Base-by-base conservation (phyloP, 345 rosid genomes). In the Aquilaria yunnanensis region DNA sequence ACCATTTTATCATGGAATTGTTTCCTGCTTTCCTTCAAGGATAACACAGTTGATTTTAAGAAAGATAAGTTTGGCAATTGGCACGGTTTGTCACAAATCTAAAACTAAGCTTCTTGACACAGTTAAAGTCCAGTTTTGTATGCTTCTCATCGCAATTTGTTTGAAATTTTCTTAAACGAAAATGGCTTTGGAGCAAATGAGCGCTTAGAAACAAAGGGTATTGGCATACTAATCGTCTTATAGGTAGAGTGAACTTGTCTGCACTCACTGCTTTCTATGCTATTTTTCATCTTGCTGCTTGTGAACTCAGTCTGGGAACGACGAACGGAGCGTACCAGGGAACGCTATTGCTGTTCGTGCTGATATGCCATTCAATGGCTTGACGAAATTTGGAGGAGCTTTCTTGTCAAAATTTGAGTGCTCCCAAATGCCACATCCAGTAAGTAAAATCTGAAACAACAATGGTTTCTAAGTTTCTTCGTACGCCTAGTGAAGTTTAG, bases 341-440 rank as follows among this genome's bases (percentile, higher is more conserved):
- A 90, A 94, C 67, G 91, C 96, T 12, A 77, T 90, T 73, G 97
- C 96, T 46, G 93, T 88, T 62, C 96, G 84, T 66, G 97, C 99
- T 48, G 93, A 91, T 60, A 78, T 88, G 83, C 96, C 97, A 57
- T 94, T 86, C 56, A 74, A 75, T 12, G 97, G 96, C 34, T 69
- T 94, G 62, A 82, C 96, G 58, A 85, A 83, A 51, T 94, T 85
- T 75, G 99, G 99, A 65, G 90, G 93, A 62, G 83, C 99, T 37
- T 91, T 94, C 72, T 69, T 81, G 65, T 94, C 90, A 43, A 88
- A 94, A 66, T 90, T 90, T 48, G 87, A 90, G 68, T 94, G 99
- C 56, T 85, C 99, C 54, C 96, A 90, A 69, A 88, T 90, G 96
- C 96, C 96, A 11, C 99, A 94, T 72, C 89, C 93, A 2, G 95